Base-by-base conservation (phyloP, 2,329 filamentous ascomycete species). In the Grosmannia penicillata region DNA sequence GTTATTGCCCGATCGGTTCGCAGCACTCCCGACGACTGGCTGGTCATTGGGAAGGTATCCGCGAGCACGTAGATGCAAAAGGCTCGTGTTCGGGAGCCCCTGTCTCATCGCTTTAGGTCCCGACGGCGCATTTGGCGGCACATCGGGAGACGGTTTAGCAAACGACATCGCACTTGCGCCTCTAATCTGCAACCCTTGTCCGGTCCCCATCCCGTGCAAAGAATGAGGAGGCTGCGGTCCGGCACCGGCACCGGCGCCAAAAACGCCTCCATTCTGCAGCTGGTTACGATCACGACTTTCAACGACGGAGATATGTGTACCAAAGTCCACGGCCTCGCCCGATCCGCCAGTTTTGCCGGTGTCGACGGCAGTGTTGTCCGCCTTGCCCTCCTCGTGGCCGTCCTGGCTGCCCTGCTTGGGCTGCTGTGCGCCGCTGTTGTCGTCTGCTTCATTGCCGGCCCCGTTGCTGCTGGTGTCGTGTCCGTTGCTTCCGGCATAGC, bases 61-160 rank as follows among this genome's bases (percentile, higher is more conserved):
- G 44, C 61, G 56, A 19, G 70, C 70, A 45, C 74, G 64, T 55
- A 78, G 55, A 49, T 81, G 72, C 46, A 77, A 71, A 38, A 82
- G 71, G 48, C 82, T 83, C 41, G 79, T 87, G 56, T 93, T 93
- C 37, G 83, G 82, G 10, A 86, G 65, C 23, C 86, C 85, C 58
- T 91, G 81, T 45, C 89, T 74, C 84, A 96, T 93, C 15, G 91
- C 91, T 59, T 91, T 87, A 34, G 91, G 91, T 9, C 87, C 91
- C 39, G 82, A 93, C 22, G 91, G 91, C 22, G 91, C 91, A 60
- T 69, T 84, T 60, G 76, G 57, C 32, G 75, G 75, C 37, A 67
- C 61, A 45, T 61, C 60, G 18, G 56, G 56, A 19, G 49, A 28
- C 4, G 32, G 17, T 8, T 14, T 18, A 2, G 31, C 22, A 46